phyloP scores from a whole-genome alignment of 768 basidiomycete species.

The Rhodosporidiobolus sp. region DNA sequence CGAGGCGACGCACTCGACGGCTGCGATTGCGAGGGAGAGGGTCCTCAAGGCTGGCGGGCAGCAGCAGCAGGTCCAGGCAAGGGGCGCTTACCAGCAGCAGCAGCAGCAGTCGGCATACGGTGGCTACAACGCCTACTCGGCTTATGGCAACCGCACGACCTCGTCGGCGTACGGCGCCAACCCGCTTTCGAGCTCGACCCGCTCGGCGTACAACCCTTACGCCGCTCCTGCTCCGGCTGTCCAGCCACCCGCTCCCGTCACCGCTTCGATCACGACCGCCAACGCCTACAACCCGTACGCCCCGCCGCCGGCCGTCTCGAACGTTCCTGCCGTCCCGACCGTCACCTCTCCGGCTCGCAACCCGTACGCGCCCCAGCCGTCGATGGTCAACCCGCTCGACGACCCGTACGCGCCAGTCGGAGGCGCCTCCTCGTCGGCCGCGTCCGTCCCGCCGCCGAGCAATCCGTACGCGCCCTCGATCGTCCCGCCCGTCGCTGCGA shows the following conservation, averaged over 20 bases:
- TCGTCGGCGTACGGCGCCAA: constrained; percentile 4
- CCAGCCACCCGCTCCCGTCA: constrained; percentile 39
- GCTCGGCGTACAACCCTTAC: constrained; percentile 37
- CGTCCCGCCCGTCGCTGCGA: not conserved
- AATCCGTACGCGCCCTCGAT: constrained; percentile 15
- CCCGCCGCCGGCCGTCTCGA: not conserved
- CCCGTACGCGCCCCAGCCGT: constrained; percentile 41
- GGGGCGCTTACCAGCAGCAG: constrained; percentile 15
- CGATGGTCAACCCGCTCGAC: constrained; percentile 44
- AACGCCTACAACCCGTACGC: constrained; percentile 17
- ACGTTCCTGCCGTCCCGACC: not conserved
- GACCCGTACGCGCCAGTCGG: constrained; percentile 42
- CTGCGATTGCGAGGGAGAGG: constrained; percentile 55
- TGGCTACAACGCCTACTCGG: not conserved
- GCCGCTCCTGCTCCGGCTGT: constrained; percentile 33
- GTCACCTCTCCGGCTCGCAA: constrained; percentile 16
- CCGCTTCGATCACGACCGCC: constrained; percentile 50
- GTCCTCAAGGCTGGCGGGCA: constrained; percentile 47
- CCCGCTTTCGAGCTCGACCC: constrained; percentile 13
- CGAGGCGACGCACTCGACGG: constrained; percentile 23
- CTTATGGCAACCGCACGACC: not conserved
- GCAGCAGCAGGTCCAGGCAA: not conserved
- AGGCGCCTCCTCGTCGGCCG: not conserved
- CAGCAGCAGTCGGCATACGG: constrained; percentile 22
- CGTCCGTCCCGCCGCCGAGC: not conserved